A percentile compares a stretch with the other conserved stretches of the same genome.
These are phyloP conservation scores for Kazachstania viticola DNA, from an alignment of 805 yeast species.

Conservation along the genomic window DNA sequence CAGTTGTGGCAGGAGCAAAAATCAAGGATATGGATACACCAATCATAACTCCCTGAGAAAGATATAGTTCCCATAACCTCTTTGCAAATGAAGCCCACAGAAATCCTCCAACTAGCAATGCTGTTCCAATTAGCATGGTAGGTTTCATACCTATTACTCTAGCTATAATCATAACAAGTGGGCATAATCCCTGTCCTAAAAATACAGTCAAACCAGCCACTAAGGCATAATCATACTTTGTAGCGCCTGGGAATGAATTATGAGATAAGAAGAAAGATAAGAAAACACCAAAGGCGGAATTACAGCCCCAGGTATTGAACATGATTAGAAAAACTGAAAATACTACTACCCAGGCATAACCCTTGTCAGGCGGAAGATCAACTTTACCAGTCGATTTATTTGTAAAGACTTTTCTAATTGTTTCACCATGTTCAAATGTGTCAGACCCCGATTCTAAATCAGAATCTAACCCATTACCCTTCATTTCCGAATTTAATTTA, in stretches of 20 bases:
- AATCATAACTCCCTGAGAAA: constrained; percentile 56
- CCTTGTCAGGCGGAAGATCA: constrained; percentile 47
- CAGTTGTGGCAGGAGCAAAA: constrained; percentile 45
- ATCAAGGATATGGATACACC: constrained; percentile 43
- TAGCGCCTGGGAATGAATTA: constrained; percentile 41
- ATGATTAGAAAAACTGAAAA: constrained; percentile 39
- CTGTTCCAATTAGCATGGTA: constrained; percentile 39
- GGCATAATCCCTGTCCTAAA: constrained; percentile 47
- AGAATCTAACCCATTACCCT: background rate
- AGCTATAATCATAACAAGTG: constrained; percentile 38
- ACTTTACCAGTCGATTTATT: constrained; percentile 26
- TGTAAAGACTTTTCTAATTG: constrained; percentile 26
- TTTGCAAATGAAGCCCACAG: constrained; percentile 50
- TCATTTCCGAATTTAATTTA: no score
- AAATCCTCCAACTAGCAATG: constrained; percentile 41
- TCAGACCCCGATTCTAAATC: background rate
- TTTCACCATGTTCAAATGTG: constrained; percentile 1
- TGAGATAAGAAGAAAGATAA: constrained; percentile 44
- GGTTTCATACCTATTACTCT: constrained; percentile 39
- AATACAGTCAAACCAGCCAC: constrained; percentile 56
- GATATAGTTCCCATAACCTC: constrained; percentile 51
- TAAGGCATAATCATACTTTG: constrained; percentile 47
- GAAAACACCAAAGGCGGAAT: constrained; percentile 52
- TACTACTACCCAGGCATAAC: constrained; percentile 57
- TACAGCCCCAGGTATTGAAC: constrained; percentile 65